Base-by-base conservation (phyloP, 2,329 filamentous ascomycete species). In the Ophiobolus disseminans region DNA sequence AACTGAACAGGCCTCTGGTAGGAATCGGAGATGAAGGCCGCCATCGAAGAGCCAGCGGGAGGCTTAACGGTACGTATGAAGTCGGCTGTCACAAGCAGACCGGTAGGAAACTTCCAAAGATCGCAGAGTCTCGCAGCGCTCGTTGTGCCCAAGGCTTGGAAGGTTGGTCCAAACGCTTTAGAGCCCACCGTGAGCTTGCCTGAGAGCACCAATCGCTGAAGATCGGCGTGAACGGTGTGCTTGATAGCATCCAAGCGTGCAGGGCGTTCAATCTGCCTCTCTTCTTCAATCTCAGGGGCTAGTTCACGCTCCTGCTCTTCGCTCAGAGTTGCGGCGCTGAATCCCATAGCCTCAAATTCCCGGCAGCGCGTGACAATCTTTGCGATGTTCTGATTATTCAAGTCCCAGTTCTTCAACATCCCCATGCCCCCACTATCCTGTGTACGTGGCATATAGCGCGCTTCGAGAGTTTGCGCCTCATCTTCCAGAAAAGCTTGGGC, bases 251-350 rank as follows among this genome's bases (percentile, higher is more conserved):
- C 28, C 1, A 75, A 73, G 0, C 66, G 47, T 0, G 65, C 59
- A 0, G 84, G 81, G 1, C 73, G 74, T 54, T 88, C 74, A 0
- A 83, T 56, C 39, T 88, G 72, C 1, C 78, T 73, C 58, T 90
- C 83, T 20, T 80, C 70, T 55, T 90, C 83, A 1, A 82, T 78
- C 51, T 91, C 86, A 0, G 84, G 84, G 0, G 83, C 76, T 0
- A 90, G 73, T 53, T 90, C 87, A 0, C 86, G 77, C 61, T 90
- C 87, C 55, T 90, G 85, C 48, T 90, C 87, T 58, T 89, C 85
- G 2, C 82, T 72, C 0, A 88, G 68, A 0, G 71, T 69, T 0
- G 74, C 72, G 0, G 73, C 60, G 1, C 65, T 55, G 20, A 76
- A 58, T 2, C 60, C 43, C 32, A 64, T 50, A 4, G 68, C 65